phyloP scores from a whole-genome alignment of 2,329 filamentous ascomycete species.

The Colletotrichum sp. region DNA sequence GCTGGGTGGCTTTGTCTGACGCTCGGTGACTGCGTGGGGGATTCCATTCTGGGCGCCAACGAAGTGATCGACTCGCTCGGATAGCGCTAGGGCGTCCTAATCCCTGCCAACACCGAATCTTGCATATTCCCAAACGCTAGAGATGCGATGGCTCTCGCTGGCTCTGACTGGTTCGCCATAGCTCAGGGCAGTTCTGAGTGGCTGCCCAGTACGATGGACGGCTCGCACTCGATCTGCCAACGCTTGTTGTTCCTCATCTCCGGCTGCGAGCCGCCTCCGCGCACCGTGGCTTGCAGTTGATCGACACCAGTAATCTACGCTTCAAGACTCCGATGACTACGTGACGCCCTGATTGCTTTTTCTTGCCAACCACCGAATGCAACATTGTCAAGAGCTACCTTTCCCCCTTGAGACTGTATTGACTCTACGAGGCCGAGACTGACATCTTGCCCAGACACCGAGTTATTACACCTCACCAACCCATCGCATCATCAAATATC shows the following conservation, averaged over 20 bases:
- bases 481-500: background rate
- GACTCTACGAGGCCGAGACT: background rate
- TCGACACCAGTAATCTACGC: background rate
- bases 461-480: background rate
- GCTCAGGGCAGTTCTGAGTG: conserved; percentile 8
- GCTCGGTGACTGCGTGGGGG: conserved; percentile 16
- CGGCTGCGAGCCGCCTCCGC: background rate
- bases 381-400: background rate
- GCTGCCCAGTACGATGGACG: background rate
- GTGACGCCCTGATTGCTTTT: background rate
- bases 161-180: conserved; percentile 8
- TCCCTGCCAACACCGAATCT: conserved; percentile 21
- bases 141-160: conserved; percentile 15
- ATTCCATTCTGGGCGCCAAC: conserved; percentile 16
- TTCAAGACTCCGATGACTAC: background rate
- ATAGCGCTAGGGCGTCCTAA: conserved; percentile 13
- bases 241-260: background rate
- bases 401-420: background rate
- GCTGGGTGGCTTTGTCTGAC: conserved; percentile 3
- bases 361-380: background rate
- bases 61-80: conserved; percentile 17
- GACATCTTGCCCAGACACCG: background rate
- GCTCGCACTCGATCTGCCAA: background rate
- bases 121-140: conserved; percentile 22
- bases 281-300: conserved; percentile 16